These are phyloP conservation scores for Tylopilus plumbeoviolaceoides DNA, from an alignment of 768 basidiomycete species.

Conservation along the genomic window DNA sequence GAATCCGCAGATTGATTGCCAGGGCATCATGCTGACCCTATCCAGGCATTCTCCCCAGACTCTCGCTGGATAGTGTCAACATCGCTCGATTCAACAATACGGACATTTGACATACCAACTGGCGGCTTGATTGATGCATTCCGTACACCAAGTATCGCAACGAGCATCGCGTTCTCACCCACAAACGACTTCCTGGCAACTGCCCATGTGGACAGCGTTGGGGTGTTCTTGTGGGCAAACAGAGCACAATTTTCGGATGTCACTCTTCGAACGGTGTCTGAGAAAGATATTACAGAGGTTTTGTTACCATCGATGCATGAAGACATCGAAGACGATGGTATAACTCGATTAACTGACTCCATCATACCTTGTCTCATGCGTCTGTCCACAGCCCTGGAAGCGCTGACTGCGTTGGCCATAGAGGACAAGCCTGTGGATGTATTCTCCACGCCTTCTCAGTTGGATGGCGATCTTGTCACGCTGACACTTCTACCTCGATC, in stretches of 20 bases:
- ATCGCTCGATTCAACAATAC: slow-evolving; percentile 86
- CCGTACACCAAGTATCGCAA: slow-evolving; percentile 80
- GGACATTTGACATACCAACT: slow-evolving; percentile 95
- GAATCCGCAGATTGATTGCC: slow-evolving; percentile 22
- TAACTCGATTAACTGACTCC: slow-evolving; percentile 10
- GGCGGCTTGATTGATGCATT: slow-evolving; percentile 92
- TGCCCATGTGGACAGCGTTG: slow-evolving; percentile 90
- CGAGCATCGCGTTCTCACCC: slow-evolving; percentile 89
- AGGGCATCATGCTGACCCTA: slow-evolving; percentile 2
- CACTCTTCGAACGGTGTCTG: slow-evolving; percentile 72
- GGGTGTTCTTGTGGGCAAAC: slow-evolving; percentile 97
- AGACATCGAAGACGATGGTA: slow-evolving; percentile 75
- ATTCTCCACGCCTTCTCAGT: slow-evolving; percentile 82
- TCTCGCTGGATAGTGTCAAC: slow-evolving; percentile 90
- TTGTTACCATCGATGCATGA: slow-evolving; percentile 84
- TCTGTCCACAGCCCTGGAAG: slow-evolving; percentile 55
- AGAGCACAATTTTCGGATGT: slow-evolving; percentile 90
- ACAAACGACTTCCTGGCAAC: slow-evolving; percentile 95
- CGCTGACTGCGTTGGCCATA: slow-evolving; percentile 58
- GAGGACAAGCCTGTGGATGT: slow-evolving; percentile 61
- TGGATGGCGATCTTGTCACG: slow-evolving; percentile 89
- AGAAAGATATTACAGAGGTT: slow-evolving; percentile 68
- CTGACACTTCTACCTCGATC: slow-evolving; percentile 88
- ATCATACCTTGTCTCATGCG: slow-evolving; percentile 4
- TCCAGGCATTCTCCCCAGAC: slow-evolving; percentile 89